A percentile compares a stretch with the other conserved stretches of the same genome.
Conservation (phyloP, 2,329 filamentous ascomycete species). For the Alternaria alternata region DNA sequence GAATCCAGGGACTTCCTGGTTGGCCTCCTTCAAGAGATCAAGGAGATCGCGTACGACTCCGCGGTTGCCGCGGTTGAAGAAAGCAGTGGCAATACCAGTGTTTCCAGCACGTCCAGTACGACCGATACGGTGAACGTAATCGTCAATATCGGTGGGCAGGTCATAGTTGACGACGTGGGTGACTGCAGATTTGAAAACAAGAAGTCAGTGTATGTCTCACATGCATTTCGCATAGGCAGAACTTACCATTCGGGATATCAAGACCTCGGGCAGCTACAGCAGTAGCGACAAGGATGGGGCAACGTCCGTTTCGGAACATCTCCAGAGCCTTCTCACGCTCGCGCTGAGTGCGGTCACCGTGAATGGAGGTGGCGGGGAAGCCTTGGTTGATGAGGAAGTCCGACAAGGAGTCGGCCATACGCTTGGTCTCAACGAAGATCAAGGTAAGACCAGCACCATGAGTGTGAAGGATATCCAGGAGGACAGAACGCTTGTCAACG, state of each 20-base stretch:
- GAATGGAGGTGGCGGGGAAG: constrained; percentile 97
- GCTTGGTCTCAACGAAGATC: constrained; percentile 99
- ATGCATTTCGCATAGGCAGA: background rate
- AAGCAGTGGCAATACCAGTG: constrained; percentile 96
- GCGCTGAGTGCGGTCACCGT: constrained; percentile 97
- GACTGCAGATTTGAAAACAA: background rate
- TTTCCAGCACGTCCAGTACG: constrained; percentile 99
- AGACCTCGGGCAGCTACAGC: constrained; percentile 85
- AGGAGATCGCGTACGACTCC: constrained; percentile 96
- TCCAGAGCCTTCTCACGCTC: constrained; percentile 98
- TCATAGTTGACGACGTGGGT: constrained; percentile 99
- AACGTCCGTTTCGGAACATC: constrained; percentile 95
- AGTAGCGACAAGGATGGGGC: constrained; percentile 95
- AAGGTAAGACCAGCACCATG: constrained; percentile 88
- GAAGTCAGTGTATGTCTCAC: background rate
- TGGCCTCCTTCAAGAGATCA: constrained; percentile 98
- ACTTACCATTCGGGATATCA: constrained; percentile 82
- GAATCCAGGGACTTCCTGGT: constrained; percentile 94
- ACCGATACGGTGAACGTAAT: constrained; percentile 99
- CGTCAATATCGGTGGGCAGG: constrained; percentile 97
- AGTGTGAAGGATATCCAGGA: constrained; percentile 96
- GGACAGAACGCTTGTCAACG: constrained; percentile 94
- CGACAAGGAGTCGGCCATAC: constrained; percentile 96
- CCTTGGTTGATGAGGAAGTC: constrained; percentile 99
- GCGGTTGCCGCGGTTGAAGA: constrained; percentile 99